Conservation (phyloP, 2,329 filamentous ascomycete species). For the Alternaria infectoria region DNA sequence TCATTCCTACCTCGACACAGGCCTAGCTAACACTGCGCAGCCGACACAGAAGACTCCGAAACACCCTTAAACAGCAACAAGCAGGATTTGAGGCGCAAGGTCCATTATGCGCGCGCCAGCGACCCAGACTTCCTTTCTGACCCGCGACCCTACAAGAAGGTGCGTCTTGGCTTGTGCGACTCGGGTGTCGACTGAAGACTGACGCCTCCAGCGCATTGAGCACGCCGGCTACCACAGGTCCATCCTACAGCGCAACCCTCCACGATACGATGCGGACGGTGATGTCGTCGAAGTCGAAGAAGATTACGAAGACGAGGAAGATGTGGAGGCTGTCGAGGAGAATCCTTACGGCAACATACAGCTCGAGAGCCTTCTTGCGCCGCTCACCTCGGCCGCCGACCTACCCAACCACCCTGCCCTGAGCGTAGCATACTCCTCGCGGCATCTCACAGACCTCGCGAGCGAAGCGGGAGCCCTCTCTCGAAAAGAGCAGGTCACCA, state of each 20-base stretch:
- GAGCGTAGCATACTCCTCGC: constrained; percentile 75
- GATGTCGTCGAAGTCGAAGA: constrained; percentile 77
- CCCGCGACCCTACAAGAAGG: constrained; percentile 74
- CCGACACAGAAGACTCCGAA: constrained; percentile 78
- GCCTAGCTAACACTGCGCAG: constrained; percentile 53
- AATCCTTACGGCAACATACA: constrained; percentile 77
- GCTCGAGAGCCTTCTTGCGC: constrained; percentile 75
- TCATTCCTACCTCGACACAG: background rate
- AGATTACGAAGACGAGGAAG: constrained; percentile 69
- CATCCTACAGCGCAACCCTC: constrained; percentile 76
- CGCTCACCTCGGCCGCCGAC: constrained; percentile 76
- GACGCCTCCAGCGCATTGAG: constrained; percentile 65
- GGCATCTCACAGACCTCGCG: constrained; percentile 73
- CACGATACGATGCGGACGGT: constrained; percentile 76
- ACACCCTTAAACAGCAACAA: constrained; percentile 75
- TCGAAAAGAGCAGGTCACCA: constrained; percentile 73
- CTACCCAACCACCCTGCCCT: constrained; percentile 76
- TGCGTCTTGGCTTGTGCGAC: constrained; percentile 45
- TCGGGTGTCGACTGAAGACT: constrained; percentile 17
- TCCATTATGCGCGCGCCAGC: constrained; percentile 73
- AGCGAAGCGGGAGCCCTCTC: constrained; percentile 72
- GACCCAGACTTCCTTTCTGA: constrained; percentile 67
- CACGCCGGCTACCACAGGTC: constrained; percentile 75
- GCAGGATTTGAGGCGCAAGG: constrained; percentile 78
- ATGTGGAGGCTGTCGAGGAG: constrained; percentile 67